These are phyloP conservation scores for Suillus paluster DNA, from an alignment of 768 basidiomycete species.

Conservation along the genomic window DNA sequence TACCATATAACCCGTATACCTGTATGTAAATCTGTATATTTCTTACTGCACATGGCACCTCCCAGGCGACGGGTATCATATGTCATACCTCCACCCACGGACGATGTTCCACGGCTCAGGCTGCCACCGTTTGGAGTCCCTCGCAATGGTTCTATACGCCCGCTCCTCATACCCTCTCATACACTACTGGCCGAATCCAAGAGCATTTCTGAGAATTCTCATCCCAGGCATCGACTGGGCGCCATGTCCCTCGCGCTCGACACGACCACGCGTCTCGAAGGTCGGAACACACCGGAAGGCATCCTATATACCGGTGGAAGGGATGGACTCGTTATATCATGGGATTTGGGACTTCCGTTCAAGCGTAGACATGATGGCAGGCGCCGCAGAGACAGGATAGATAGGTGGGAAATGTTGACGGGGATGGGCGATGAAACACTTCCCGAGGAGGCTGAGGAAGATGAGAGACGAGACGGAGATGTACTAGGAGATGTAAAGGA, in stretches of 20 bases:
- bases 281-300: slow-evolving; percentile 71
- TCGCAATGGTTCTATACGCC: slow-evolving; percentile 69
- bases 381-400: slow-evolving; percentile 30
- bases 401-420: slow-evolving; percentile 81
- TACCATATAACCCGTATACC: background rate
- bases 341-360: slow-evolving; percentile 80
- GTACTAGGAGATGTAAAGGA: slow-evolving; percentile 73
- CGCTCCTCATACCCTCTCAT: slow-evolving; percentile 58
- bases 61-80: slow-evolving; percentile 81
- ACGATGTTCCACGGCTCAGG: slow-evolving; percentile 63
- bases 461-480: slow-evolving; percentile 75
- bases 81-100: slow-evolving; percentile 76
- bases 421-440: slow-evolving; percentile 78
- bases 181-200: slow-evolving; percentile 22
- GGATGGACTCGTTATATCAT: slow-evolving; percentile 86
- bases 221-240: slow-evolving; percentile 87
- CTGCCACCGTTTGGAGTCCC: slow-evolving; percentile 69
- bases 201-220: slow-evolving; percentile 29
- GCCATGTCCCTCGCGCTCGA: slow-evolving; percentile 89
- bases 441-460: slow-evolving; percentile 71
- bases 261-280: slow-evolving; percentile 75
- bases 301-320: slow-evolving; percentile 90
- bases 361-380: slow-evolving; percentile 41
- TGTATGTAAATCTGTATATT: slow-evolving; percentile 26
- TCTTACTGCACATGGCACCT: slow-evolving; percentile 41